These are phyloP conservation scores for Bipolaris bicolor DNA, from an alignment of 2,329 filamentous ascomycete genomes.

Conservation along the genomic window DNA sequence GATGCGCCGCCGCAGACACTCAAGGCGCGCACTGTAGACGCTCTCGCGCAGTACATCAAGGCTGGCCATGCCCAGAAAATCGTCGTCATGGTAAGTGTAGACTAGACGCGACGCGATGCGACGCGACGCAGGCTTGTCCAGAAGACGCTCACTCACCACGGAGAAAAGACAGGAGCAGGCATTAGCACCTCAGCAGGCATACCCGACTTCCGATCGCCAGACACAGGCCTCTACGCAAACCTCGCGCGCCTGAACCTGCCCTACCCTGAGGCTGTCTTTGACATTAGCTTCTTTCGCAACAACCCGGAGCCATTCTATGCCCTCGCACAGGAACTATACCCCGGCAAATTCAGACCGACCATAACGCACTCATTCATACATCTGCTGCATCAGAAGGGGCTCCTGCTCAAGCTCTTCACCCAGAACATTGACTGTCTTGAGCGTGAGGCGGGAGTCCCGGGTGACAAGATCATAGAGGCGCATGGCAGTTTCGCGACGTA, in stretches of 20 bases:
- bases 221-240: slow-evolving; percentile 93
- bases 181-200: slow-evolving; percentile 79
- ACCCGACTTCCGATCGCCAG: slow-evolving; percentile 92
- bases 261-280: slow-evolving; percentile 91
- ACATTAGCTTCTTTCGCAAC: slow-evolving; percentile 83
- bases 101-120: not conserved
- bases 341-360: slow-evolving; percentile 86
- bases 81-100: slow-evolving; percentile 73
- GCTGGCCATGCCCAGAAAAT: slow-evolving; percentile 71
- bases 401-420: slow-evolving; percentile 87
- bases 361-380: slow-evolving; percentile 88
- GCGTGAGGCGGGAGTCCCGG: slow-evolving; percentile 80
- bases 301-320: slow-evolving; percentile 92
- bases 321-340: slow-evolving; percentile 89
- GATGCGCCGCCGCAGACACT: slow-evolving; percentile 69
- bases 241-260: slow-evolving; percentile 84
- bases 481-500: slow-evolving; percentile 85
- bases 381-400: slow-evolving; percentile 77
- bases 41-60: slow-evolving; percentile 80
- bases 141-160: not conserved
- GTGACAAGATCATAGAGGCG: slow-evolving; percentile 84
- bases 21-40: slow-evolving; percentile 70
- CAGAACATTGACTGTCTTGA: slow-evolving; percentile 99
- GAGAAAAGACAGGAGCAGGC: slow-evolving; percentile 74
- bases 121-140: slow-evolving; percentile 6